A percentile compares a stretch with the other conserved stretches of the same genome.
These are phyloP conservation scores for Rachicladosporium sp. DNA, from an alignment of 2,329 filamentous ascomycete genomes.

Conservation along the genomic window DNA sequence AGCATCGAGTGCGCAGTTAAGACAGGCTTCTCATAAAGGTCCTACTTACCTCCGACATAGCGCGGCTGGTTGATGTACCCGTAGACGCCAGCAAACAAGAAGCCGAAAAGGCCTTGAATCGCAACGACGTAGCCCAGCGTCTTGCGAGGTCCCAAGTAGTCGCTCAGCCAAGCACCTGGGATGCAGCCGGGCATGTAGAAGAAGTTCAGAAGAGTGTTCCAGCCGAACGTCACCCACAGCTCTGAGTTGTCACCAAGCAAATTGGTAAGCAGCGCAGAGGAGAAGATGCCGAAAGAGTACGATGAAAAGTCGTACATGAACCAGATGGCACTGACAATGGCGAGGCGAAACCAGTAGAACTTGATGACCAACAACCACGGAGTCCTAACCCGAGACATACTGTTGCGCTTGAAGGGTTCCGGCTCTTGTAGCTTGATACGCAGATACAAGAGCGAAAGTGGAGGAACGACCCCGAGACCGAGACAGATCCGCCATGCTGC, in stretches of 20 bases:
- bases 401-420: constrained; percentile 60
- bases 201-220: constrained; percentile 77
- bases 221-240: constrained; percentile 70
- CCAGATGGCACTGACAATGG: constrained; percentile 63
- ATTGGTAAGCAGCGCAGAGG: constrained; percentile 57
- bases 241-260: constrained; percentile 47
- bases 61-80: constrained; percentile 50
- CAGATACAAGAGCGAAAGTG: constrained; percentile 56
- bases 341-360: constrained; percentile 65
- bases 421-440: constrained; percentile 66
- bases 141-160: constrained; percentile 66
- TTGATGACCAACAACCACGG: constrained; percentile 40
- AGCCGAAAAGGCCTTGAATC: constrained; percentile 66
- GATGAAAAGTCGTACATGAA: constrained; percentile 70
- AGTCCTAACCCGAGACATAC: constrained; percentile 47
- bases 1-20: too few relatives aligned
- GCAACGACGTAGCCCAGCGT: constrained; percentile 60
- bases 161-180: constrained; percentile 62
- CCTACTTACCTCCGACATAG: constrained; percentile 47
- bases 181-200: constrained; percentile 82
- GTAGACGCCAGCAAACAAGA: constrained; percentile 79
- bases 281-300: constrained; percentile 81
- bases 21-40: too few relatives aligned
- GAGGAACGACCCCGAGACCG: constrained; percentile 68
- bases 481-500: constrained; percentile 63